Evolutionary conservation across 2,329 filamentous ascomycete genomes (phyloP).

Genomic region (Colletotrichum sp.): DNA sequence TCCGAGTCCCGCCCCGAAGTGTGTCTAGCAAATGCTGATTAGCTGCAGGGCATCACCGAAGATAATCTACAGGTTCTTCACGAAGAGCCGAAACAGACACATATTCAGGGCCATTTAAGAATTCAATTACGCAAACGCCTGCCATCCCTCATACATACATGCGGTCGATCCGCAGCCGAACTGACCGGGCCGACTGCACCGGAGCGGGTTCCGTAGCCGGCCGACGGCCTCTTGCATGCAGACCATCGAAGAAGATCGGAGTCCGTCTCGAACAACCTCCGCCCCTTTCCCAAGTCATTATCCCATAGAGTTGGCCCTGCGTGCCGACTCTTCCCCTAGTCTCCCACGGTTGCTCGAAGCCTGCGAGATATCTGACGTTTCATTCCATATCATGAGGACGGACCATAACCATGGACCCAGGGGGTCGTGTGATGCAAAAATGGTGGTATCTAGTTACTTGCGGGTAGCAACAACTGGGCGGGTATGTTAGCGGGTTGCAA

Average conservation of each 20-base stretch:
- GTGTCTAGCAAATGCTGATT: not conserved
- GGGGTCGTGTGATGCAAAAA: slow-evolving; percentile 24
- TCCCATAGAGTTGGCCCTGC: slow-evolving; percentile 7
- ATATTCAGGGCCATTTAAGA: slow-evolving; percentile 13
- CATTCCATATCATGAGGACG: slow-evolving; percentile 21
- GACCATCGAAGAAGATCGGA: slow-evolving; percentile 15
- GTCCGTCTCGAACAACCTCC: slow-evolving; percentile 36
- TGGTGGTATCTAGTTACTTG: slow-evolving; percentile 35
- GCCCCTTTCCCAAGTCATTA: slow-evolving; percentile 23
- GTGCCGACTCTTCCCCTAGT: slow-evolving; percentile 4
- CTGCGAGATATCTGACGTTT: slow-evolving; percentile 20
- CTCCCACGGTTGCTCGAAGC: slow-evolving; percentile 19
- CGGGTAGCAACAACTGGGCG: slow-evolving; percentile 46
- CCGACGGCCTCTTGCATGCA: not conserved
- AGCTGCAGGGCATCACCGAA: not conserved
- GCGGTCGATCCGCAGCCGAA: slow-evolving; percentile 25
- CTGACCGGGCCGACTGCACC: not conserved
- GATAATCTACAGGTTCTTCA: not conserved
- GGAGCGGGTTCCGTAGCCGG: not conserved
- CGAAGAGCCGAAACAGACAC: not conserved
- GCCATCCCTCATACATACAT: slow-evolving; percentile 25
- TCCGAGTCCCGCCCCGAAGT: not conserved
- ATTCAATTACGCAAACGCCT: slow-evolving; percentile 24
- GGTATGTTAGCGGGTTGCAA: slow-evolving; percentile 36
- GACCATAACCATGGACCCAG: slow-evolving; percentile 24